Evolutionary conservation across 2,329 filamentous ascomycete genomes (phyloP).

Genomic region (Diaporthe australafricana): DNA sequence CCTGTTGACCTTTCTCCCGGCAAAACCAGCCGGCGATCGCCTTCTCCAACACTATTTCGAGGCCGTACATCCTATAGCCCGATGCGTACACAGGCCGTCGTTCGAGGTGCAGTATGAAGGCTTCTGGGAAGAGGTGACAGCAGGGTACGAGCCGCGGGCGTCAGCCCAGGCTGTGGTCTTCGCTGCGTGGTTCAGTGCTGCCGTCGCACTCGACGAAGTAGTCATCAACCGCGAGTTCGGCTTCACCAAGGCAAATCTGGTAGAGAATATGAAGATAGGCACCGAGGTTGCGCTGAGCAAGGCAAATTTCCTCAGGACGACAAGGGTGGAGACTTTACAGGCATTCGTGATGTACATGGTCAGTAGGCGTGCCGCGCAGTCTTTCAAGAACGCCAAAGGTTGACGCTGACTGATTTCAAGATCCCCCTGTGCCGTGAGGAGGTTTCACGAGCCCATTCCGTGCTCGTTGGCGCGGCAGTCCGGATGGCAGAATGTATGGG

Average conservation of each 20-base stretch:
- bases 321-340: slow-evolving; percentile 78
- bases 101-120: slow-evolving; percentile 73
- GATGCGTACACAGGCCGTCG: slow-evolving; percentile 74
- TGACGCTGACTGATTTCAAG: slow-evolving; percentile 51
- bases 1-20: slow-evolving; percentile 71
- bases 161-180: slow-evolving; percentile 78
- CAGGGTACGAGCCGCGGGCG: slow-evolving; percentile 70
- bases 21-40: slow-evolving; percentile 66
- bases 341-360: slow-evolving; percentile 83
- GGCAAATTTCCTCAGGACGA: slow-evolving; percentile 78
- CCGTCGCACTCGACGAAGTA: slow-evolving; percentile 72
- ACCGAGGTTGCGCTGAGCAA: slow-evolving; percentile 75
- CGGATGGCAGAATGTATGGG: slow-evolving; percentile 83
- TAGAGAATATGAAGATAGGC: slow-evolving; percentile 73
- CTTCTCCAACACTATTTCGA: slow-evolving; percentile 76
- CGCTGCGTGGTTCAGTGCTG: slow-evolving; percentile 75
- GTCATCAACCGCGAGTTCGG: slow-evolving; percentile 63
- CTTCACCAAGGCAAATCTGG: slow-evolving; percentile 65
- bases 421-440: slow-evolving; percentile 79
- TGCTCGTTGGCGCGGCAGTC: slow-evolving; percentile 77
- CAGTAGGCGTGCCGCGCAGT: slow-evolving; percentile 42
- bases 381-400: not conserved
- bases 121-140: slow-evolving; percentile 73
- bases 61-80: slow-evolving; percentile 75
- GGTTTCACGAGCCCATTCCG: slow-evolving; percentile 79